Evolutionary conservation across 2,329 filamentous ascomycete species (phyloP).

Genomic region (Stagonosporopsis vannaccii): DNA sequence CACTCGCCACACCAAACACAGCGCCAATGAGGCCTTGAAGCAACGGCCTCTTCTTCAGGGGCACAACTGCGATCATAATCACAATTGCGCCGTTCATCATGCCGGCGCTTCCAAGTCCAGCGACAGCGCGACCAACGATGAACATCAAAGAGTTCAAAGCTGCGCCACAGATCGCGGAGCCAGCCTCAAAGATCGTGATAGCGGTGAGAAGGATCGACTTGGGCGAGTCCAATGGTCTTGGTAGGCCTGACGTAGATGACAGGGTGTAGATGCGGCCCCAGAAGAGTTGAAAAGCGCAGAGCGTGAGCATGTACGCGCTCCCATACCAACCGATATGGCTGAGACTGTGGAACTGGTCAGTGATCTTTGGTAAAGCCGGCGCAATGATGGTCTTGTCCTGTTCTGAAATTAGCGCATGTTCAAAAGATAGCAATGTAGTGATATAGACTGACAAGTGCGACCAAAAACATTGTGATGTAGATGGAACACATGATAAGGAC

Average conservation of each 20-base stretch:
- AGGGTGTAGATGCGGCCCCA: slow-evolving; percentile 57
- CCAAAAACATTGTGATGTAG: slow-evolving; percentile 8
- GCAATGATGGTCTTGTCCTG: slow-evolving; percentile 4
- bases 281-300: slow-evolving; percentile 53
- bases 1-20: slow-evolving; percentile 51
- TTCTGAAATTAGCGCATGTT: neutral
- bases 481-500: slow-evolving; percentile 1
- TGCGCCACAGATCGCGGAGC: slow-evolving; percentile 48
- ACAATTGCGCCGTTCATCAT: slow-evolving; percentile 53
- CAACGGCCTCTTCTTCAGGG: slow-evolving; percentile 50
- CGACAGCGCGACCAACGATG: slow-evolving; percentile 56
- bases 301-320: slow-evolving; percentile 51
- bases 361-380: slow-evolving; percentile 28
- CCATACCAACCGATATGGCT: slow-evolving; percentile 32
- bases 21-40: slow-evolving; percentile 54
- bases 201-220: slow-evolving; percentile 46
- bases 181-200: slow-evolving; percentile 52
- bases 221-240: slow-evolving; percentile 35
- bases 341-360: slow-evolving; percentile 29
- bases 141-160: slow-evolving; percentile 52
- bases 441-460: slow-evolving; percentile 1
- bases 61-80: slow-evolving; percentile 48
- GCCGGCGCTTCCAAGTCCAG: slow-evolving; percentile 55
- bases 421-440: neutral
- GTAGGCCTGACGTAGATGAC: neutral